A percentile compares a stretch with the other conserved stretches of the same genome.
These are phyloP conservation scores for Talaromyces amestolkiae DNA, from an alignment of 2,329 filamentous ascomycete species.

Conservation along the genomic window DNA sequence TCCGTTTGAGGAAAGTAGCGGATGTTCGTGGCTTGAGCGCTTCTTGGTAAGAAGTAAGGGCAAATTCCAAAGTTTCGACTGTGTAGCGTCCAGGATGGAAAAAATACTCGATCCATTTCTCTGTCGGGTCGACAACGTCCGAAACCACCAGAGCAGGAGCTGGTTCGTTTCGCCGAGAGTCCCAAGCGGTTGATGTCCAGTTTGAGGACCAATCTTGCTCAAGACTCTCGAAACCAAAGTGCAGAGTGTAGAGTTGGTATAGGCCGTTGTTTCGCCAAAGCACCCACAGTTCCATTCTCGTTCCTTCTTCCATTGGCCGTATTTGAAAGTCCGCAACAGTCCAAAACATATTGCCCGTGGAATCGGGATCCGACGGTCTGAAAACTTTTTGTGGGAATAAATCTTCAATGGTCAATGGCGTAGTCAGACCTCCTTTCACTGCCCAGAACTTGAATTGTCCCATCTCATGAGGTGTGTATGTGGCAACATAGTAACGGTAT, in stretches of 20 bases:
- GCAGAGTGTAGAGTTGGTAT: conserved; percentile 70
- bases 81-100: conserved; percentile 82
- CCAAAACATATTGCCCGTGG: conserved; percentile 72
- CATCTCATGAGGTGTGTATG: conserved; percentile 81
- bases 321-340: conserved; percentile 74
- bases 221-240: conserved; percentile 67
- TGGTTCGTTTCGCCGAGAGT: conserved; percentile 53
- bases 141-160: conserved; percentile 60
- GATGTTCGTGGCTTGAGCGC: conserved; percentile 48
- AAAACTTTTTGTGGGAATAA: conserved; percentile 64
- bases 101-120: conserved; percentile 83
- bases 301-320: conserved; percentile 53
- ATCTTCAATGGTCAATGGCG: conserved; percentile 63
- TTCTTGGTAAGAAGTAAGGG: conserved; percentile 75
- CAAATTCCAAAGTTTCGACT: conserved; percentile 74
- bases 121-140: conserved; percentile 68
- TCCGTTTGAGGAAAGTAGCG: conserved; percentile 45
- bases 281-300: conserved; percentile 65
- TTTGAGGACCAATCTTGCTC: conserved; percentile 60
- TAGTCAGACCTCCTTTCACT: conserved; percentile 61
- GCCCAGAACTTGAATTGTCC: conserved; percentile 96
- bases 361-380: conserved; percentile 61
- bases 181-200: conserved; percentile 69
- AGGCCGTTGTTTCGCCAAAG: conserved; percentile 82
- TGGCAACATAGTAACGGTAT: conserved; percentile 64